Evolutionary conservation across 768 basidiomycete species (phyloP), one percentile per base, ranked within the genome.

Genomic region (Xerocomellus dryophilus): DNA sequence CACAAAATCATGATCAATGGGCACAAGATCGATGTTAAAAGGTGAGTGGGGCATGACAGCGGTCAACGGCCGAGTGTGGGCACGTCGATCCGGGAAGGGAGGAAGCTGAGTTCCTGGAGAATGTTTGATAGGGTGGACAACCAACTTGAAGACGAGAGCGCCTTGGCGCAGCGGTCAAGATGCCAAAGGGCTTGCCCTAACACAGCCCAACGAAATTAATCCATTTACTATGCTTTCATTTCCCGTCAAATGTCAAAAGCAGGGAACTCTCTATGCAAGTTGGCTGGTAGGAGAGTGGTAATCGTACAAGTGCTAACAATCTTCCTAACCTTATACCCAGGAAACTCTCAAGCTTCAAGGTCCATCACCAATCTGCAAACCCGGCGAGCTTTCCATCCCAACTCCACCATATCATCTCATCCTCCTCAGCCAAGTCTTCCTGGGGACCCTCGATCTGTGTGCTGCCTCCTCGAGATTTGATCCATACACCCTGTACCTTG

Each of bases 371-470:
- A 52, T 78, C 78, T n/a, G 68, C 54, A 59, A 80, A 80, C 5
- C 79, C 78, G 21, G 62, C 66, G 53, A 80, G 53, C 57, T 74
- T 78, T 12, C 78, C 78, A 36, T 80, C 68, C 79, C 79, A 80
- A 38, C 63, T 68, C 78, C 79, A 80, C 79, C 79, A 81, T 47
- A 81, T 78, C 65, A 74, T 60, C 56, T 80, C 79, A 29, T 77
- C 75, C 4, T 72, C 75, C 57, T 78, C 79, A 10, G 54, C 59
- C 50, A 62, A 48, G 20, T 61, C 59, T 34, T 60, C 57, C 3
- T 61, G 62, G 3, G 29, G 44, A 38, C 39, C 47, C 17, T 55
- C 29, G 1, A 12, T 50, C 7, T 34, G 48, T 4, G 48, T 50
- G 35, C 54, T 29, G 18, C 21, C 20, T 36, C 18, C 43, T 25